phyloP scores from a whole-genome alignment of 768 basidiomycete species.

The Lentinus tigrinus region DNA sequence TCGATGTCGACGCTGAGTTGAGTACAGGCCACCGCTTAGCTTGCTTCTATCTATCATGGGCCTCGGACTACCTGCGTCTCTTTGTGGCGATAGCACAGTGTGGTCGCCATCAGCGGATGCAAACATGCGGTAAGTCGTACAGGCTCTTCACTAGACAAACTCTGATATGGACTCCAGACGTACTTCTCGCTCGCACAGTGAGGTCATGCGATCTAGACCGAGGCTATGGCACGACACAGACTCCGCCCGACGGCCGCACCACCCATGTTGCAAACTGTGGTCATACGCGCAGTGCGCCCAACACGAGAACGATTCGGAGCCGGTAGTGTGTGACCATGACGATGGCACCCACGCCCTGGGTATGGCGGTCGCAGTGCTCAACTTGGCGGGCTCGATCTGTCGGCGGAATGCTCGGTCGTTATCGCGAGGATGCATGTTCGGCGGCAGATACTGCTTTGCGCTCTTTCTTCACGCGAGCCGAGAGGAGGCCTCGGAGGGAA shows the following conservation, averaged over 20 bases:
- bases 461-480: too few relatives aligned
- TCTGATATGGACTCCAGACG: not conserved
- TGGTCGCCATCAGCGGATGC: not conserved
- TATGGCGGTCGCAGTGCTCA: too few relatives aligned
- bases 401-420: too few relatives aligned
- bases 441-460: too few relatives aligned
- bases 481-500: too few relatives aligned
- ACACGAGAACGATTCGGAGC: not conserved
- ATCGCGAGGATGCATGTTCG: too few relatives aligned
- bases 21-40: too few relatives aligned
- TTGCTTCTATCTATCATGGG: not conserved
- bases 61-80: not conserved
- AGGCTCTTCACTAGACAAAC: not conserved
- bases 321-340: slow-evolving; percentile 3
- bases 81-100: not conserved
- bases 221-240: not conserved
- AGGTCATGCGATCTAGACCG: not conserved
- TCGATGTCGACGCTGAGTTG: too few relatives aligned
- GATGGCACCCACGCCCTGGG: not conserved
- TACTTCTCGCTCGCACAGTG: not conserved
- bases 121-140: not conserved
- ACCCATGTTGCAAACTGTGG: not conserved
- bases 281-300: not conserved
- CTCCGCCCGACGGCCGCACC: not conserved
- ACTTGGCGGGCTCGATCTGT: too few relatives aligned